Conservation (phyloP, 2,329 filamentous ascomycete species). For the Elsinoe australis region DNA sequence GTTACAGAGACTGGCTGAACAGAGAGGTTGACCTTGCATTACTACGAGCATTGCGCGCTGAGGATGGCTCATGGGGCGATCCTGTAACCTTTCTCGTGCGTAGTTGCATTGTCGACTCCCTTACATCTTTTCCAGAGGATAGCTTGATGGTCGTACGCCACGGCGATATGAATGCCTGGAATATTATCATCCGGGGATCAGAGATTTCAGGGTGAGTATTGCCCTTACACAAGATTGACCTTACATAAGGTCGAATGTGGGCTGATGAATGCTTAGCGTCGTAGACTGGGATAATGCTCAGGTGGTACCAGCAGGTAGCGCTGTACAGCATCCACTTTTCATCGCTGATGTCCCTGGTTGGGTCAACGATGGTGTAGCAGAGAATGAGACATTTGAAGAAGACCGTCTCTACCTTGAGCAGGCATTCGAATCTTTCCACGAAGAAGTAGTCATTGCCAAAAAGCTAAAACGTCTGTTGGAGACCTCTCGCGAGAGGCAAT, state of each 20-base stretch:
- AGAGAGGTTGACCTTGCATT: neutral
- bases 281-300: constrained; percentile 17
- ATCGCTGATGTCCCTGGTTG: constrained; percentile 18
- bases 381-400: constrained; percentile 16
- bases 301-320: constrained; percentile 14
- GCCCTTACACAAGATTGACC: neutral
- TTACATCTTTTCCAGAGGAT: neutral
- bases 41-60: neutral
- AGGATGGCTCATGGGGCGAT: neutral
- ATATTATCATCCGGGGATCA: neutral
- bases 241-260: too few relatives aligned
- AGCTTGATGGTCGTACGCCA: neutral
- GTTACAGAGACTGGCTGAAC: neutral
- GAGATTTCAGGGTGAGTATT: neutral
- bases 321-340: constrained; percentile 18
- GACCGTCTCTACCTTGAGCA: constrained; percentile 16
- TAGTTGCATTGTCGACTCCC: neutral
- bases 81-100: neutral
- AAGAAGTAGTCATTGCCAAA: neutral
- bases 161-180: constrained; percentile 11
- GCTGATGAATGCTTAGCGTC: neutral
- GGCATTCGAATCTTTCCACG: neutral
- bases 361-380: constrained; percentile 13
- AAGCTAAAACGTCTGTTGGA: neutral
- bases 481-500: neutral